Percentiles rank a stretch among this genome's conserved stretches.
These are phyloP conservation scores for Cynara cardunculus DNA, from an alignment of 129 eudicot genomes.

Conservation along the genomic window DNA sequence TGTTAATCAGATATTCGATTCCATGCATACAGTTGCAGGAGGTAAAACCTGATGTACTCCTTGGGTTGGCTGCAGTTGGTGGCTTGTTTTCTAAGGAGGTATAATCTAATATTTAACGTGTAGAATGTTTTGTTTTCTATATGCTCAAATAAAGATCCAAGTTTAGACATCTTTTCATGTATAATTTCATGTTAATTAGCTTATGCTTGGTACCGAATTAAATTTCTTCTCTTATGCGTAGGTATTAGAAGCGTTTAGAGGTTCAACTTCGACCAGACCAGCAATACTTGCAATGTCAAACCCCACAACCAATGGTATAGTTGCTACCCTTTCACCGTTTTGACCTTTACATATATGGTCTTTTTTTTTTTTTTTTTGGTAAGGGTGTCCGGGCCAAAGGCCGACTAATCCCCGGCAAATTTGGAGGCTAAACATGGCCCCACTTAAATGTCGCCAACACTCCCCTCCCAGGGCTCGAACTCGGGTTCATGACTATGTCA, in stretches of 20 bases:
- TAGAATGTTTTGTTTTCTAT: background rate
- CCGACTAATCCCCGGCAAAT: too few relatives aligned
- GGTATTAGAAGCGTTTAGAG: conserved; percentile 81
- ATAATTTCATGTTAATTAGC: background rate
- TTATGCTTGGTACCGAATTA: background rate
- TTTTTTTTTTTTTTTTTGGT: background rate
- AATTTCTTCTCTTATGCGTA: conserved; percentile 12
- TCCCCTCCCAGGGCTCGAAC: too few relatives aligned
- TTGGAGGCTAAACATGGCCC: too few relatives aligned
- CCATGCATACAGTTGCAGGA: conserved; percentile 60
- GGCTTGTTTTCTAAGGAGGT: conserved; percentile 92
- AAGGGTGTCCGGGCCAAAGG: too few relatives aligned
- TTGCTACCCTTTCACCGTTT: conserved; percentile 11
- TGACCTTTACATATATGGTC: background rate
- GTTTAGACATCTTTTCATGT: background rate
- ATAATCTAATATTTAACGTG: background rate
- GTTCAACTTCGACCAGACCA: conserved; percentile 88
- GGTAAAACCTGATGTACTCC: conserved; percentile 94
- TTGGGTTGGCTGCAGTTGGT: conserved; percentile 90
- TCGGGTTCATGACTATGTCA: too few relatives aligned
- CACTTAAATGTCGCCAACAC: too few relatives aligned
- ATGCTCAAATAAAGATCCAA: background rate
- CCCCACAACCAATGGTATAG: conserved; percentile 80
- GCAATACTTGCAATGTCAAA: conserved; percentile 92
- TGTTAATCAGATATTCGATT: background rate